Base-by-base conservation (phyloP, 257 asterid genomes). In the Hygrophila difformis region DNA sequence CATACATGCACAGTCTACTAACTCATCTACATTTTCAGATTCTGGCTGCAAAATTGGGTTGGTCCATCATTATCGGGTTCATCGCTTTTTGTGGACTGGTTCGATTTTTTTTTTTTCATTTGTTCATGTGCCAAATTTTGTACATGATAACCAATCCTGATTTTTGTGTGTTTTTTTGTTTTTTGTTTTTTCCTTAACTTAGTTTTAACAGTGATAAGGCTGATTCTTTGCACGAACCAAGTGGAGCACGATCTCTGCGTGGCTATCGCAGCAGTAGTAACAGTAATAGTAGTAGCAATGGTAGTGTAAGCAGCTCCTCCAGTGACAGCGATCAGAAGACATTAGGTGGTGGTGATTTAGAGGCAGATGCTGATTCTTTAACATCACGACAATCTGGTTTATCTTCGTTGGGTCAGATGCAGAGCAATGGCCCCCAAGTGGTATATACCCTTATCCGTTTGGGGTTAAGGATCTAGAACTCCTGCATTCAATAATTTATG, bases 41-140 rank as follows among this genome's bases (percentile, higher is more conserved):
- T 91, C 69, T 91, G 96, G 99, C 76, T 91, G 40, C 99, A 91
- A 61, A 91, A 86, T 49, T 91, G 96, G 99, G 88, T 77, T 44
- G 94, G 99, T 9, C 93, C 93, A 21, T 78, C 99, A n/a, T 64
- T 82, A 49, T 71, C 78, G 51, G 78, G 75, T 51, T 76, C 96
- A 51, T 82, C 96, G 61, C 77, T 82, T 47, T 66, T 77, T 64
- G 72, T 78, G 77, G 79, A 83, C 60, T 63, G 99, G 99, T 86
- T 64, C 66, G 96, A 49, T 63, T 61, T 42, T 22, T 36, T 18
- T 12, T 42, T 48, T 44, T 41, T 43, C 44, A 18, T 14, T 23
- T 58, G 8, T 45, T 43, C 53, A 39, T 44, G 12, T 44, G 24
- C 47, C 37, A 20, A 56, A 21, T 45, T 29, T 54, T 55, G 17